Evolutionary conservation across 192 early-diverging fungal species (phyloP), one percentile per base, ranked within the genome.

Genomic region (Coemansia sp.): DNA sequence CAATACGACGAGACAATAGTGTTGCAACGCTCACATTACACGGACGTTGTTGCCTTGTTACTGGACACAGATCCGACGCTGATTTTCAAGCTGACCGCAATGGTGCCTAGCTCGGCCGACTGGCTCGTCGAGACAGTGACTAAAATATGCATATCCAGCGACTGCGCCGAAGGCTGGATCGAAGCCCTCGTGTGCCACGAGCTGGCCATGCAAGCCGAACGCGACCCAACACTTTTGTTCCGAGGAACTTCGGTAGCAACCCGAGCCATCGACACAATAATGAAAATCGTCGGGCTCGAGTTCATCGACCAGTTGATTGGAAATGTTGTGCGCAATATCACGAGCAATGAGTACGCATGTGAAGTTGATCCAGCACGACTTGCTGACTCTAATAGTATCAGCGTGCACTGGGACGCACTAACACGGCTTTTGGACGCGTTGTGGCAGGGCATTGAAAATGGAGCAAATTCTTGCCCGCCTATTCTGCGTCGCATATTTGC

Each of bases 301-400:
- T 89, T 85, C 34, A 57, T 89, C 5, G 88, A 90, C 47, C 78
- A 85, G 48, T 83, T 85, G 38, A 74, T 90, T 14, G 88, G 88
- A 17, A 81, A 83, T 22, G 84, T 88, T 5, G 76, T 90, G 55
- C 81, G 85, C 21, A 57, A 64, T 6, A 81, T 90, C 15, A 81
- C 77, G 44, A 62, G 69, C 40, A 74, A 69, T 36, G 83, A 76
- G 26, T 59, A 84, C 53, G 65, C 78, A 11, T 87, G 87, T 56
- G 89, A 90, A 69, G 88, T 90, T n/a, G 86, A 85, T 51, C 85
- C 87, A 3, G 51, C 78, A 1, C 52, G 66, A 10, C 65, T 83
- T 8, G 28, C 31, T 2, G 42, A 58, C 11, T 49, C 44, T 20
- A 59, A 68, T 14, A 49, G 50, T 10, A 21, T 86, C 34, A 71